Evolutionary conservation across 768 basidiomycete genomes (phyloP).

Genomic region (Leccinum boreale): DNA sequence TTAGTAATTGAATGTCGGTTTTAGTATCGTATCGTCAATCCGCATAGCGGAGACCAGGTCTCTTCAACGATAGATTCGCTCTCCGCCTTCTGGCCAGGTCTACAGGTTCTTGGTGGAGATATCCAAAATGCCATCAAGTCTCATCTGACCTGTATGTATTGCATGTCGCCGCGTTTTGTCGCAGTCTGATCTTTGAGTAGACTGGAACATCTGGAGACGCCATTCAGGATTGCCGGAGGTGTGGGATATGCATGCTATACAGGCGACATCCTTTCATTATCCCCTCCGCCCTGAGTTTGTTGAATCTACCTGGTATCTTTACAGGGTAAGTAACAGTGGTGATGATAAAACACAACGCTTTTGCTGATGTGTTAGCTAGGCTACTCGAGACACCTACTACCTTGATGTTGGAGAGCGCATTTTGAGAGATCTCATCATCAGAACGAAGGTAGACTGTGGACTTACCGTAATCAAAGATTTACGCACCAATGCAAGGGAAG

Average conservation of each 20-base stretch:
- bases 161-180: neutral
- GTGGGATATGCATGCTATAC: slow-evolving; percentile 74
- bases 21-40: slow-evolving; percentile 85
- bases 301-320: slow-evolving; percentile 96
- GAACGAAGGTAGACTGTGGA: slow-evolving; percentile 84
- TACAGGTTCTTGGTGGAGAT: slow-evolving; percentile 86
- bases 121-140: slow-evolving; percentile 86
- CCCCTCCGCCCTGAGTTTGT: slow-evolving; percentile 89
- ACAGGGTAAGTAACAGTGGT: slow-evolving; percentile 52
- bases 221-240: slow-evolving; percentile 90
- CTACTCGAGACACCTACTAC: slow-evolving; percentile 90
- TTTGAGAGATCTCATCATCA: slow-evolving; percentile 65
- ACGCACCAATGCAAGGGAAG: slow-evolving; percentile 71
- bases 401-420: slow-evolving; percentile 87
- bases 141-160: slow-evolving; percentile 78
- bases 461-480: slow-evolving; percentile 81
- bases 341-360: neutral
- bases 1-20: neutral
- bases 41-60: slow-evolving; percentile 69
- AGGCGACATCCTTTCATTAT: slow-evolving; percentile 74
- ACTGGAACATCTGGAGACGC: slow-evolving; percentile 91
- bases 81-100: slow-evolving; percentile 96
- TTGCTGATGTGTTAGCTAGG: slow-evolving; percentile 43
- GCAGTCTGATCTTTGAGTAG: slow-evolving; percentile 35
- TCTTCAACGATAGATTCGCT: slow-evolving; percentile 89